phyloP scores from a whole-genome alignment of 805 yeast genomes.

The Candida maesae region DNA sequence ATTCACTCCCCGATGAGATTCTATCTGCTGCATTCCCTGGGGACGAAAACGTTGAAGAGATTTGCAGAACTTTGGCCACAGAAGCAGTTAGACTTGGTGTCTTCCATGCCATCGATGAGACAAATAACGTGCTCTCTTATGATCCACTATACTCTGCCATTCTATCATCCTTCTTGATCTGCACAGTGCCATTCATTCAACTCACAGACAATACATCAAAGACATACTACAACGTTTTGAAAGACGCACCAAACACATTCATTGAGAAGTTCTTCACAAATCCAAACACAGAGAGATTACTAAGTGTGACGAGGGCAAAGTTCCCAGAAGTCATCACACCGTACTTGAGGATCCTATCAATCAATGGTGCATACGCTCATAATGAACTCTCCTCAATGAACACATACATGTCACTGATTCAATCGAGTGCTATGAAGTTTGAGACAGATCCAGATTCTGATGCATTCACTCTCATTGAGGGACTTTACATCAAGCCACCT shows the following conservation, averaged over 20 bases:
- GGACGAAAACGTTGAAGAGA: constrained; percentile 17
- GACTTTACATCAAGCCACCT: constrained; percentile 53
- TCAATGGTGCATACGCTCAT: constrained; percentile 64
- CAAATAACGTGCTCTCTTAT: constrained; percentile 41
- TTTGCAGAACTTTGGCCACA: constrained; percentile 12
- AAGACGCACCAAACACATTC: constrained; percentile 32
- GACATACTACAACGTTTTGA: constrained; percentile 29
- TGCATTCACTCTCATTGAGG: constrained; percentile 45
- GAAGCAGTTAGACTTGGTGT: constrained; percentile 40
- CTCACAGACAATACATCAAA: constrained; percentile 34
- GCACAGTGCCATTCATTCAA: constrained; percentile 43
- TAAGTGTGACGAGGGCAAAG: constrained; percentile 58
- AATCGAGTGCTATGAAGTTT: constrained; percentile 36
- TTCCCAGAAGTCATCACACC: constrained; percentile 66
- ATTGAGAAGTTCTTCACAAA: constrained; percentile 36
- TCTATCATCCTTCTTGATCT: constrained; percentile 32
- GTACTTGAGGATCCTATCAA: constrained; percentile 54
- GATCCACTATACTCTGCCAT: constrained; percentile 50
- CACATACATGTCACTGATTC: constrained; percentile 54
- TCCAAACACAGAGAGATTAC: constrained; percentile 31
- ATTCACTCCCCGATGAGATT: constrained; percentile 43
- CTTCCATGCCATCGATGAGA: constrained; percentile 39
- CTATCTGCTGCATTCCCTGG: constrained; percentile 36
- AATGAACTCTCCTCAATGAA: constrained; percentile 54
- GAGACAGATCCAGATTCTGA: constrained; percentile 48